Evolutionary conservation across 202 grass and related monocot genomes (phyloP), one percentile per base, ranked within the genome.

Genomic region (Hordeum pubiflorum): DNA sequence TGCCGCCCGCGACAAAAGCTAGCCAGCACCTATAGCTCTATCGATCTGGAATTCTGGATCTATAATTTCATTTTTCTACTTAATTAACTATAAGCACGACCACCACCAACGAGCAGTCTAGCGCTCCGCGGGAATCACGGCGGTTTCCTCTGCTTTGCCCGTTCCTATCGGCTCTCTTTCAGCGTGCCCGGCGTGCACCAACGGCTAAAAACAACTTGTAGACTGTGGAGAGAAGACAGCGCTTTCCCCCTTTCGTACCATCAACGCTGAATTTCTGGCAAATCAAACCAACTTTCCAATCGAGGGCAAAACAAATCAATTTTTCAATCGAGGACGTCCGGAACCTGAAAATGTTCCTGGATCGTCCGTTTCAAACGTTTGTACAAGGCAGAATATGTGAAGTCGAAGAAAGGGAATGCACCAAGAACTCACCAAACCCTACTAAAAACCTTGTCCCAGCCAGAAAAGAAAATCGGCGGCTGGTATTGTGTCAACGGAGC

Each of bases 41-140:
- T 68, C 67, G 12, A 70, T 69, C 65, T 70, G 39, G 67, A 70
- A 50, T 50, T 70, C 38, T 70, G 67, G 14, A 50, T 50, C 38
- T 70, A 26, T 2, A 44, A 70, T 44, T 15, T 15, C 6, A 6
- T 3, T 70, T 68, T 48, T 29, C 23, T 17, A 27, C 69, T 31
- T 18, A 14, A 50, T 50, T 29, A 14, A 50, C 23, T 29, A 29
- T 29, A 72, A 41, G 20, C 66, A 15, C n/a, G 15, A 43, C 1
- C 63, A 20, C 20, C 12, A 18, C 69, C 13, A 50, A 72, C 0
- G 41, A 72, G 43, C 7, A 48, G 23, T 27, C 40, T 5, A 69
- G 65, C 65, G 65, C 38, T 9, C 69, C 41, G 69, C 69, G 69
- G 69, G 23, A 72, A 72, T 72, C 41, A 31, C 41, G 69, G 41